Evolutionary conservation across 2,329 filamentous ascomycete genomes (phyloP), one percentile per base, ranked within the genome.

Genomic region (Verticillium klebahnii): DNA sequence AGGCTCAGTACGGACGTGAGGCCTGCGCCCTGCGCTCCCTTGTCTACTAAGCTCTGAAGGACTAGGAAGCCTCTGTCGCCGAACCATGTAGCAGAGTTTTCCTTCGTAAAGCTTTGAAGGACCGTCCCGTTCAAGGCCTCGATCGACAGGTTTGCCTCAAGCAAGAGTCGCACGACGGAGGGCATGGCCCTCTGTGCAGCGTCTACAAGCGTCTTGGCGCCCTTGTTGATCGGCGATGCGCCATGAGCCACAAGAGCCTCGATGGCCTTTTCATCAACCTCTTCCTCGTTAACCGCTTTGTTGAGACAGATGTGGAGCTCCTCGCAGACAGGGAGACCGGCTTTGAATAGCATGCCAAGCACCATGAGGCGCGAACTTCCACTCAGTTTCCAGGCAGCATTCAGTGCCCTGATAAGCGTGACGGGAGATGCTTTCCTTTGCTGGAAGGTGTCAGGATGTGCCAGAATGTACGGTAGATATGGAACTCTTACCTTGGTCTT

Each of bases 271-370:
- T 60, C 60, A 23, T 66, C 65, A 15, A 61, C 34, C 5, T 82
- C 76, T 23, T 84, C 77, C 64, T 83, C 80, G n/a, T 81, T 83
- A 8, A 86, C 77, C 0, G 80, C 82, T 60, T 81, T 78, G 64
- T 80, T 78, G 19, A 87, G 70, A 0, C 78, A 75, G 7, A 79
- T 74, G 64, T 86, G 78, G 0, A 86, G 69, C 17, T 84, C 79
- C n/a, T 81, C 80, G 0, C 75, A 77, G 0, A 76, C 73, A 0
- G 76, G 71, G 57, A 85, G 72, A 0, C 82, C 83, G 1, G 82
- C 83, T 25, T 77, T 75, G 62, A 86, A 80, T 4, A 87, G 72
- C 74, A 81, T 80, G 15, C 75, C 69, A 32, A 84, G 73, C 15
- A 85, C 74, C 7, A 75, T 75, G 62, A 80, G 79, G 25, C 84